Evolutionary conservation across 2,329 filamentous ascomycete genomes (phyloP).

Genomic region (Diplocarpon mali): DNA sequence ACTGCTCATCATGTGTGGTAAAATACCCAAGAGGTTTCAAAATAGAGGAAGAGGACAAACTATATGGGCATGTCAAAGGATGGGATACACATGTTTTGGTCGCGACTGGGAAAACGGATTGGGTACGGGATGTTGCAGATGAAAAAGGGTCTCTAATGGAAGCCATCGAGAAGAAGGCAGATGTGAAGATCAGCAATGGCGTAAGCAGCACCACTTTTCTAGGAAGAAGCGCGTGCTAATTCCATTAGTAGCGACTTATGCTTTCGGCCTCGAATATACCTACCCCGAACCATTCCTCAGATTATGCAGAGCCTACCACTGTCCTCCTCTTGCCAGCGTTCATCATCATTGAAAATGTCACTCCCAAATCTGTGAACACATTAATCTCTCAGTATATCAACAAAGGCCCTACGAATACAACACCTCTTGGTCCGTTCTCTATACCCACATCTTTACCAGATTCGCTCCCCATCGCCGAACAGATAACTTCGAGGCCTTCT

Average conservation of each 20-base stretch:
- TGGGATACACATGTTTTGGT: slow-evolving; percentile 87
- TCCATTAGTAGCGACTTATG: slow-evolving; percentile 57
- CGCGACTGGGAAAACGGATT: slow-evolving; percentile 92
- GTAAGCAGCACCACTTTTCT: slow-evolving; percentile 34
- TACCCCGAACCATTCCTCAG: slow-evolving; percentile 54
- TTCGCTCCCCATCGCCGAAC: slow-evolving; percentile 26
- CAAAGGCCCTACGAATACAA: slow-evolving; percentile 60
- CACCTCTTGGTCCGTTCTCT: slow-evolving; percentile 51
- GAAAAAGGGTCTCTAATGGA: slow-evolving; percentile 81
- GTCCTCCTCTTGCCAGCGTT: slow-evolving; percentile 80
- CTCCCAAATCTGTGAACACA: slow-evolving; percentile 58
- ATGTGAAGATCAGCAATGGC: slow-evolving; percentile 52
- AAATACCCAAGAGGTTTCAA: slow-evolving; percentile 62
- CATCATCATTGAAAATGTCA: slow-evolving; percentile 72
- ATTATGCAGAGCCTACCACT: slow-evolving; percentile 60
- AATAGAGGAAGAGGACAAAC: slow-evolving; percentile 63
- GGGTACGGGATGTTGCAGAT: slow-evolving; percentile 79
- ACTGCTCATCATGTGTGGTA: slow-evolving; percentile 73
- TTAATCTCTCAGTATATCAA: slow-evolving; percentile 64
- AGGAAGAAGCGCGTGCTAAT: slow-evolving; percentile 5
- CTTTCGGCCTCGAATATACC: slow-evolving; percentile 88
- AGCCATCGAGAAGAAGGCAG: slow-evolving; percentile 47
- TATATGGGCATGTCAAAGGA: slow-evolving; percentile 78
- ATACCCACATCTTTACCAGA: slow-evolving; percentile 27
- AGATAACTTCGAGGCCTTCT: slow-evolving; percentile 50